Conservation (phyloP, 495 filamentous ascomycete genomes). For the Xylaria curta region DNA sequence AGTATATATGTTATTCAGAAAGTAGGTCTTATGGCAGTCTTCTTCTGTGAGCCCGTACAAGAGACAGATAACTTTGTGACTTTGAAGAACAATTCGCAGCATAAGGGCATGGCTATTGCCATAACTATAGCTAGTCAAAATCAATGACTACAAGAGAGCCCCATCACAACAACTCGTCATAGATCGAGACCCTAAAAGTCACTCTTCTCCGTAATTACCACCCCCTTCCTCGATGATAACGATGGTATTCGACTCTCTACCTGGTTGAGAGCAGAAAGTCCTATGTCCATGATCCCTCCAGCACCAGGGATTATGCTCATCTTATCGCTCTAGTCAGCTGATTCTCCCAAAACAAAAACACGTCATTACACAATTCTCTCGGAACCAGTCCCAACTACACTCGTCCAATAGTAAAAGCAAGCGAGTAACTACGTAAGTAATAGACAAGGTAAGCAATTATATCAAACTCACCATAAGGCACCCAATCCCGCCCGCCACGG, state of each 20-base stretch:
- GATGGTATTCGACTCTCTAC: not conserved
- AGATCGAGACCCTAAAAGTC: not conserved
- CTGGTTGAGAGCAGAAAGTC: not conserved
- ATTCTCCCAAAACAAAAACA: not conserved
- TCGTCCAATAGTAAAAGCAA: not conserved
- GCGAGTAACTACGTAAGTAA: not conserved
- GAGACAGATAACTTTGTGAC: not conserved
- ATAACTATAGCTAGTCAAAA: not conserved
- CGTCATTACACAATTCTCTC: not conserved
- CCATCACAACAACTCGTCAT: too few species aligned
- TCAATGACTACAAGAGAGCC: not conserved
- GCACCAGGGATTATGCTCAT: not conserved
- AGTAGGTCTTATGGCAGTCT: not conserved
- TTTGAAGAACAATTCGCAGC: not conserved
- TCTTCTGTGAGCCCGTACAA: not conserved
- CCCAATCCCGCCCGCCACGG: not conserved
- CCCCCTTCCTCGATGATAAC: not conserved
- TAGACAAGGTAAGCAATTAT: not conserved
- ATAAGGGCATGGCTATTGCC: not conserved
- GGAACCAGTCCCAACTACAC: not conserved
- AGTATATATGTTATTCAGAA: not conserved
- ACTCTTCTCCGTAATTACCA: not conserved
- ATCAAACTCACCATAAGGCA: slow-evolving; percentile 15
- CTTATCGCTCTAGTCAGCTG: slow-evolving; percentile 3
- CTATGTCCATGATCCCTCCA: not conserved